Conservation (phyloP, 164 flowering plant genomes). For the Houttuynia cordata region DNA sequence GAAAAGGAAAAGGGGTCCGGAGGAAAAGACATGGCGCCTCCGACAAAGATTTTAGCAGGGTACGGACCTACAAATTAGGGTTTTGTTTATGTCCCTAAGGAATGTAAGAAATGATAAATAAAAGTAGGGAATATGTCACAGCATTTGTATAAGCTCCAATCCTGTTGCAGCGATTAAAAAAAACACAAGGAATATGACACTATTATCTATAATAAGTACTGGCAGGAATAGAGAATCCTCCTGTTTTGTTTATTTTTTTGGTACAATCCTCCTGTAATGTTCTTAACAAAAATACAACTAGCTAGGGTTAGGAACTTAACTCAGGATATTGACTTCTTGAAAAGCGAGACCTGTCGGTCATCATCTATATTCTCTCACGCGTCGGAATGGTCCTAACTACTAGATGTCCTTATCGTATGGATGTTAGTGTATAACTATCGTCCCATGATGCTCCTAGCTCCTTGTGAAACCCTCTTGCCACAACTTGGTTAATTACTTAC, state of each 20-base stretch:
- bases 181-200: no score
- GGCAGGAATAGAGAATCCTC: no score
- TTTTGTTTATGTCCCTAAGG: slow-evolving; percentile 17
- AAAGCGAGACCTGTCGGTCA: slow-evolving; percentile 11
- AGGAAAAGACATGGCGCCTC: slow-evolving; percentile 32
- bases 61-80: slow-evolving; percentile 21
- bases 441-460: no score
- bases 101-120: slow-evolving; percentile 11
- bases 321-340: slow-evolving; percentile 17
- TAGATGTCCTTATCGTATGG: no score
- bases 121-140: neutral
- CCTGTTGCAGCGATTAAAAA: no score
- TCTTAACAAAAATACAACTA: slow-evolving; percentile 3
- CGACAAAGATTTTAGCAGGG: slow-evolving; percentile 35
- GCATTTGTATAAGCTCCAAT: no score
- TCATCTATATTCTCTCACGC: slow-evolving; percentile 3
- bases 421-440: no score
- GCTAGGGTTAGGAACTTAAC: slow-evolving; percentile 2
- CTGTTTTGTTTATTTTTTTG: no score
- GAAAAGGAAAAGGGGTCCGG: slow-evolving; percentile 23
- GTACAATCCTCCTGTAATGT: no score
- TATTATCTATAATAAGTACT: no score
- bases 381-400: neutral
- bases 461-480: no score
- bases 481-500: no score